phyloP scores from a whole-genome alignment of 768 basidiomycete genomes.

The Boletellus emodensis region DNA sequence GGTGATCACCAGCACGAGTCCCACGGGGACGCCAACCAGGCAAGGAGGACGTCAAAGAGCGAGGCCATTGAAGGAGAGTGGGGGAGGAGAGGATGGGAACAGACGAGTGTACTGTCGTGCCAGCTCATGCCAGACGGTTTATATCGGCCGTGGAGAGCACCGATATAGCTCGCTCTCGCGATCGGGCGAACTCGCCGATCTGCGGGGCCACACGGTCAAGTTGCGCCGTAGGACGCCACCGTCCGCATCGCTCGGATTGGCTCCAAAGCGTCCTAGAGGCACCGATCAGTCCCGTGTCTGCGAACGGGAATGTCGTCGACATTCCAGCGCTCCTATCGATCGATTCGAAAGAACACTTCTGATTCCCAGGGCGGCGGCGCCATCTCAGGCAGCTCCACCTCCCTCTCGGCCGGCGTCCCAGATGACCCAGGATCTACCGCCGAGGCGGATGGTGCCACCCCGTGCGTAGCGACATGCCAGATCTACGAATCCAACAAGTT shows the following conservation, averaged over 20 bases:
- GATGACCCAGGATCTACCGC: slow-evolving; percentile 16
- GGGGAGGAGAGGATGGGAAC: neutral
- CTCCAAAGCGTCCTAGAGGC: too few relatives aligned
- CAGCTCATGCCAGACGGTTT: neutral
- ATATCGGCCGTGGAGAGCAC: neutral
- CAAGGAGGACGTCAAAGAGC: neutral
- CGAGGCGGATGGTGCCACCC: slow-evolving; percentile 5
- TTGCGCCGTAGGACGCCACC: too few relatives aligned
- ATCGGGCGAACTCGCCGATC: too few relatives aligned
- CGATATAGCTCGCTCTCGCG: neutral
- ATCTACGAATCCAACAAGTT: slow-evolving; percentile 8
- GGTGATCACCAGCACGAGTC: neutral
- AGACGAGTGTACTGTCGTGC: neutral
- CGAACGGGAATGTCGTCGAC: too few relatives aligned
- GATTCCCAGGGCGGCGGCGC: neutral
- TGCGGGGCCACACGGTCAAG: too few relatives aligned
- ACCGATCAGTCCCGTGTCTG: too few relatives aligned
- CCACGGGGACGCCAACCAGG: neutral
- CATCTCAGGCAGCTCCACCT: neutral
- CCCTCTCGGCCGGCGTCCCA: slow-evolving; percentile 17
- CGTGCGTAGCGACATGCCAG: neutral
- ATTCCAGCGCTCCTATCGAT: too few relatives aligned
- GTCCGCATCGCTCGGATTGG: too few relatives aligned
- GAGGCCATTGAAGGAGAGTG: neutral
- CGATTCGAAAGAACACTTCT: neutral